Conservation (phyloP, 2,329 filamentous ascomycete genomes). For the Pestalotiopsis fici region DNA sequence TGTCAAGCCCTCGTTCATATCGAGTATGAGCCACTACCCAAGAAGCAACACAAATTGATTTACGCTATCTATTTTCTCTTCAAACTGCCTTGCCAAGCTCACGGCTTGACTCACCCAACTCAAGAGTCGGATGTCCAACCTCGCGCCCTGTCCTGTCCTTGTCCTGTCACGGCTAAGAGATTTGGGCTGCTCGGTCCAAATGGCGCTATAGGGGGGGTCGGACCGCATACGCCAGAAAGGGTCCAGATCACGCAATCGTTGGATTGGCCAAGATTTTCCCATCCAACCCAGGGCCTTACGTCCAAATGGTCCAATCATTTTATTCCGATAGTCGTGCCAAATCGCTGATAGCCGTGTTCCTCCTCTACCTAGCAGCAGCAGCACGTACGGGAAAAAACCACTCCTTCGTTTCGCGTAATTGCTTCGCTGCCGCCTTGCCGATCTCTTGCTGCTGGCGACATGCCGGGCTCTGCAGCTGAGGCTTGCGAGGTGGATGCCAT, state of each 20-base stretch:
- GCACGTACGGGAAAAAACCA: not conserved
- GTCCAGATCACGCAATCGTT: slow-evolving; percentile 10
- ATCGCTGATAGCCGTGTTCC: not conserved
- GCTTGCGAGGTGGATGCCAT: not conserved
- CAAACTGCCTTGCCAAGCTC: not conserved
- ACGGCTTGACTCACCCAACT: not conserved
- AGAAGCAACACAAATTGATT: not conserved
- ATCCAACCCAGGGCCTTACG: not conserved
- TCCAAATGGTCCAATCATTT: not conserved
- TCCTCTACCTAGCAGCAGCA: too few relatives aligned
- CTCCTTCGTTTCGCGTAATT: not conserved
- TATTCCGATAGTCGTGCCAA: not conserved
- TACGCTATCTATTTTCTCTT: not conserved
- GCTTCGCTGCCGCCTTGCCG: not conserved
- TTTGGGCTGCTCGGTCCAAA: not conserved
- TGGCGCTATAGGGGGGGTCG: not conserved
- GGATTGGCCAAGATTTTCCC: not conserved
- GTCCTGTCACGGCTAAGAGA: not conserved
- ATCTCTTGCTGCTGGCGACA: not conserved
- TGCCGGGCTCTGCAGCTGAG: not conserved
- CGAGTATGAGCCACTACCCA: not conserved
- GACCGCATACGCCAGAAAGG: slow-evolving; percentile 9
- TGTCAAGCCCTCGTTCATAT: not conserved
- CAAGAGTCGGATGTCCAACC: not conserved
- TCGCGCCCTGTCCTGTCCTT: not conserved